Conservation (phyloP, 495 filamentous ascomycete genomes). For the Evernia prunastri region DNA sequence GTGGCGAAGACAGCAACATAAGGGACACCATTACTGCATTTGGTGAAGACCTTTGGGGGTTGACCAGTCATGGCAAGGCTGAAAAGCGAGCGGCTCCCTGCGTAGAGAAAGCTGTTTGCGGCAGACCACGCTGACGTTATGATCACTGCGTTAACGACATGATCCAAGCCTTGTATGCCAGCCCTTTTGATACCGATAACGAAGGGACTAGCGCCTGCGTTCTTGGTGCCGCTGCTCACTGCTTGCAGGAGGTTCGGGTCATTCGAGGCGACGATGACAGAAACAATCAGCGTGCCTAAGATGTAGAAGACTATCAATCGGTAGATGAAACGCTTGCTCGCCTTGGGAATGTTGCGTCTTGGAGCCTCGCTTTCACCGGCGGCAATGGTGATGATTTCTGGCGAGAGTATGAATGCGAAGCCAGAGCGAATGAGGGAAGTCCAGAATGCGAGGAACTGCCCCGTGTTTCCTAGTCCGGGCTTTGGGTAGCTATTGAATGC, state of each 20-base stretch:
- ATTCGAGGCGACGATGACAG: constrained; percentile 53
- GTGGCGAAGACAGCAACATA: constrained; percentile 58
- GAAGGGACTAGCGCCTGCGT: constrained; percentile 52
- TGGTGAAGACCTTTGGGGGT: constrained; percentile 63
- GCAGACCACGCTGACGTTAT: constrained; percentile 75
- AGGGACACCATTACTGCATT: constrained; percentile 68
- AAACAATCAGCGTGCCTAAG: constrained; percentile 46
- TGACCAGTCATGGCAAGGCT: constrained; percentile 70
- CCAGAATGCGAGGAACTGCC: constrained; percentile 70
- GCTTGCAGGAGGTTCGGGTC: constrained; percentile 49
- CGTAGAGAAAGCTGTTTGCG: constrained; percentile 68
- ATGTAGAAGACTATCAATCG: constrained; percentile 80
- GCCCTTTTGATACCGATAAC: constrained; percentile 53
- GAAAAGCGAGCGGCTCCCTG: constrained; percentile 74
- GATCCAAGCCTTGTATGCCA: constrained; percentile 47
- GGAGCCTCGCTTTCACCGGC: constrained; percentile 71
- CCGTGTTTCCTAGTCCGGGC: constrained; percentile 38
- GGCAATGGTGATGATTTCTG: constrained; percentile 71
- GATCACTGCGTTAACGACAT: constrained; percentile 60
- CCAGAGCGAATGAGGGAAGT: constrained; percentile 68
- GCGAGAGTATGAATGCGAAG: constrained; percentile 69
- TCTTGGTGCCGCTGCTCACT: constrained; percentile 30
- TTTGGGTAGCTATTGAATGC: constrained; percentile 42
- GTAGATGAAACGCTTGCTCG: constrained; percentile 75
- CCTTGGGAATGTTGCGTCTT: constrained; percentile 65